Percentiles rank a stretch among this genome's conserved stretches.
phyloP scores from a whole-genome alignment of 495 filamentous ascomycete genomes.

The Cryomyces minteri region DNA sequence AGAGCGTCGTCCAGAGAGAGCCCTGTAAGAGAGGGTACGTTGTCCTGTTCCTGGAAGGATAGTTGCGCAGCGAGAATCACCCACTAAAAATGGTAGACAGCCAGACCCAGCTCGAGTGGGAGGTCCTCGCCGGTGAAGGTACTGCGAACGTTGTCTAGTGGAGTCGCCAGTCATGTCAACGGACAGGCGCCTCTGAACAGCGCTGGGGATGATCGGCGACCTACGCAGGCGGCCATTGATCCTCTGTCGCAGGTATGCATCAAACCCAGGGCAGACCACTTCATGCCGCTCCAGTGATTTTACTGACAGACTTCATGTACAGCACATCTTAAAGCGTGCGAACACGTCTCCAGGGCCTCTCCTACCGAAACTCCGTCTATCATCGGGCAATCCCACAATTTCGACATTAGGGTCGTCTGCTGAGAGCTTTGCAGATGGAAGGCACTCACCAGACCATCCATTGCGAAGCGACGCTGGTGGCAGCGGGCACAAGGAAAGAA shows the following conservation, averaged over 20 bases:
- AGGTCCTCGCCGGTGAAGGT: background rate
- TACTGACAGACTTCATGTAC: background rate
- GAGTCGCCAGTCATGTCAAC: background rate
- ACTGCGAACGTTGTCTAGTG: background rate
- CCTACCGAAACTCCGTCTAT: conserved; percentile 42
- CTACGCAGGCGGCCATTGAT: conserved; percentile 25
- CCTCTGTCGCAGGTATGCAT: conserved; percentile 31
- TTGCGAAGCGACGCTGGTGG: background rate
- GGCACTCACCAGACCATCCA: background rate
- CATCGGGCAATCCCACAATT: background rate
- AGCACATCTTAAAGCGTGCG: conserved; percentile 71
- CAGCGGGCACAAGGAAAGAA: background rate
- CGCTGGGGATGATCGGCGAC: background rate
- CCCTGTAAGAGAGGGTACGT: background rate
- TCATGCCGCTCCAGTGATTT: background rate
- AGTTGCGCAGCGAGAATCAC: background rate
- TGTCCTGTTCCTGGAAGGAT: background rate
- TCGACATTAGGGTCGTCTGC: background rate
- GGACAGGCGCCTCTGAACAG: background rate
- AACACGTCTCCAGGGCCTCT: conserved; percentile 50
- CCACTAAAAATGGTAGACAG: background rate
- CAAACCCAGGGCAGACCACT: background rate
- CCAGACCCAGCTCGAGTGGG: background rate
- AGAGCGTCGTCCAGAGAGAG: background rate
- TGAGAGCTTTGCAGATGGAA: background rate